phyloP scores from a whole-genome alignment of 148 eudicot species.

The Persicaria tinctoria region DNA sequence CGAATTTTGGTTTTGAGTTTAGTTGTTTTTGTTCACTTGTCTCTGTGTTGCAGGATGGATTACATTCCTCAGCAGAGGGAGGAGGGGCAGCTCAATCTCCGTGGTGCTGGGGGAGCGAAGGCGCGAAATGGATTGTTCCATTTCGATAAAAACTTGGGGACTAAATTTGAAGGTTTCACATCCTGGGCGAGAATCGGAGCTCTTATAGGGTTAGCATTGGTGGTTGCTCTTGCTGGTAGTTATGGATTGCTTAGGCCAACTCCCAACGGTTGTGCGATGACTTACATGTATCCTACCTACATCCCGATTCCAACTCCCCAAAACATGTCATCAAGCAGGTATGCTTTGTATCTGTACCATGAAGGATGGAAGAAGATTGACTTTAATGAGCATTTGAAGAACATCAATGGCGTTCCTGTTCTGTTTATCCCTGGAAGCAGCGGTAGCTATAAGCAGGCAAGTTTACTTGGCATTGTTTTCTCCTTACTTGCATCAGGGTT shows the following conservation, averaged over 20 bases:
- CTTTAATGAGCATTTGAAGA: conserved; percentile 63
- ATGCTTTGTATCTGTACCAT: conserved; percentile 80
- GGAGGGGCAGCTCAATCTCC: not conserved
- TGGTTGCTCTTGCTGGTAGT: conserved; percentile 41
- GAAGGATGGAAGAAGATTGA: conserved; percentile 97
- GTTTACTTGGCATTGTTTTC: not conserved
- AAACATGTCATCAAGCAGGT: conserved; percentile 56
- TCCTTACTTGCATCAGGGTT: too few species aligned
- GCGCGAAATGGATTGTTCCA: not conserved
- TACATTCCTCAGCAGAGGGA: conserved; percentile 13
- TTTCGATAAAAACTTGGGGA: not conserved
- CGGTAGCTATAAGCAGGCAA: conserved; percentile 95
- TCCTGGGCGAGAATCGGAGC: conserved; percentile 42
- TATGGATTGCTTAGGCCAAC: conserved; percentile 51
- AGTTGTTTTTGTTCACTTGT: not conserved
- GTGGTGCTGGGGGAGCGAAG: conserved; percentile 1
- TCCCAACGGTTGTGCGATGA: conserved; percentile 81
- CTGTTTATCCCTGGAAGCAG: conserved; percentile 92
- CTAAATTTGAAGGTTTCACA: conserved; percentile 40
- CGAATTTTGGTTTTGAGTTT: not conserved
- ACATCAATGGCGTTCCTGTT: conserved; percentile 71
- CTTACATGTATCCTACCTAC: conserved; percentile 94
- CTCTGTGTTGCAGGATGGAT: conserved; percentile 7
- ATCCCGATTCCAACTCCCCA: conserved; percentile 63
- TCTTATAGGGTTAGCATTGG: conserved; percentile 30